A percentile compares a stretch with the other conserved stretches of the same genome.
Conservation (phyloP, 208 protist species). For the Leptomonas pyrrhocoris region DNA sequence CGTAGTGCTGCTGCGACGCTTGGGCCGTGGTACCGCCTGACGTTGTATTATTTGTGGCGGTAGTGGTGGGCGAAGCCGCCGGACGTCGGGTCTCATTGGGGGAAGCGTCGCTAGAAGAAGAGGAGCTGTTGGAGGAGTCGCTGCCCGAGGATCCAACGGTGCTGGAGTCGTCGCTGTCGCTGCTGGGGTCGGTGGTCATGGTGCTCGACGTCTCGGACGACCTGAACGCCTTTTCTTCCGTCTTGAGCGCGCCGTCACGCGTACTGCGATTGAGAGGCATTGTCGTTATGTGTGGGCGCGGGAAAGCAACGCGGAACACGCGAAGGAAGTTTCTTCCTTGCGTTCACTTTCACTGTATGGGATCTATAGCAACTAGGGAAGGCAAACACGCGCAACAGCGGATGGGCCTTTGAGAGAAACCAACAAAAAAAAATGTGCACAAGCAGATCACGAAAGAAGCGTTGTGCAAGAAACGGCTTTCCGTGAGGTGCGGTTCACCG, state of each 20-base stretch:
- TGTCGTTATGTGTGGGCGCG: background rate
- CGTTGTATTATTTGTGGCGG: background rate
- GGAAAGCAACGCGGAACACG: background rate
- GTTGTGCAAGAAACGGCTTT: too few species aligned
- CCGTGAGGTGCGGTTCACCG: too few species aligned
- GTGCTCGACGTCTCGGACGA: constrained; percentile 16
- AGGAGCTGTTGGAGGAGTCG: constrained; percentile 21
- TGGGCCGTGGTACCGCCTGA: background rate
- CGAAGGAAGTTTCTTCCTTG: too few species aligned
- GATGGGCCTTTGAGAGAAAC: too few species aligned
- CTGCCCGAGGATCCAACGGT: constrained; percentile 24
- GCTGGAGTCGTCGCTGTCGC: constrained; percentile 24
- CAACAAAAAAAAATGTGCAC: too few species aligned
- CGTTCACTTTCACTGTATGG: too few species aligned
- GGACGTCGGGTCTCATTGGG: background rate
- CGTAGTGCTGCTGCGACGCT: constrained; percentile 10
- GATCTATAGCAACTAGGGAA: too few species aligned
- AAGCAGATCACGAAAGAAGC: too few species aligned
- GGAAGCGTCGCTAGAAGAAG: background rate
- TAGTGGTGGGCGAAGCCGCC: background rate
- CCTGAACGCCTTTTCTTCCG: background rate
- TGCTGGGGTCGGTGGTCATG: constrained; percentile 33
- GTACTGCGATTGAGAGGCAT: constrained; percentile 6
- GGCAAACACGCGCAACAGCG: too few species aligned
- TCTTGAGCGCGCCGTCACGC: background rate